Conservation (phyloP, 305 asterid species). For the Monarda citriodora region DNA sequence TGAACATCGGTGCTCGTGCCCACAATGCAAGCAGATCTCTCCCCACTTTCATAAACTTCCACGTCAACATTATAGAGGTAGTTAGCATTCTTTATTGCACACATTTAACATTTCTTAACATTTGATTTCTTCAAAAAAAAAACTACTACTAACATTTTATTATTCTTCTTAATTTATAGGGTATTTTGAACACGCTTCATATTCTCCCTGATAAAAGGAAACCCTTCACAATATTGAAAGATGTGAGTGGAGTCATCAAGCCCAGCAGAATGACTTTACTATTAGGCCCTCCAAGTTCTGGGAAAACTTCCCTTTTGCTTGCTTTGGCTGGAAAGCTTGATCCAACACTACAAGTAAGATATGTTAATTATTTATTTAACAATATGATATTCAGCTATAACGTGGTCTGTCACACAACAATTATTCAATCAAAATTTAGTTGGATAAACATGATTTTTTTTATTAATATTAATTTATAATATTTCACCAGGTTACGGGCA, state of each 20-base stretch:
- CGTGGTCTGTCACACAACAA: too few species aligned
- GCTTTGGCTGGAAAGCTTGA: constrained; percentile 62
- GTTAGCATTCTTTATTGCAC: background rate
- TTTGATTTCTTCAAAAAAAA: too few species aligned
- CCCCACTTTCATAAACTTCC: constrained; percentile 61
- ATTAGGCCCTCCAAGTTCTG: constrained; percentile 64
- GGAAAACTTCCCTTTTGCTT: constrained; percentile 47
- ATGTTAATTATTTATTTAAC: background rate
- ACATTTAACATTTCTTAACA: too few species aligned
- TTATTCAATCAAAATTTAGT: background rate
- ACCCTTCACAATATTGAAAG: constrained; percentile 45
- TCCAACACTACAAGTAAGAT: constrained; percentile 32
- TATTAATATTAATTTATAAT: background rate
- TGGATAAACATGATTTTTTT: background rate
- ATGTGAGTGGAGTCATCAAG: constrained; percentile 52
- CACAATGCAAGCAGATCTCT: constrained; percentile 47
- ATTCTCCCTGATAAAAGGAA: constrained; percentile 39
- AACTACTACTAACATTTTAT: too few species aligned
- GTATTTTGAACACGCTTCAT: constrained; percentile 34
- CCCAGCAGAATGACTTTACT: constrained; percentile 59
- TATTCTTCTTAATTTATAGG: constrained; percentile 19
- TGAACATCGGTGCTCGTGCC: constrained; percentile 55
- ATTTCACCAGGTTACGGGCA: constrained; percentile 30
- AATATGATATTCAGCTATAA: too few species aligned
- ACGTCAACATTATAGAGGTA: constrained; percentile 56